These are phyloP conservation scores for Sugiyamaella castrensis DNA, from an alignment of 1,139 yeast genomes.

Conservation along the genomic window DNA sequence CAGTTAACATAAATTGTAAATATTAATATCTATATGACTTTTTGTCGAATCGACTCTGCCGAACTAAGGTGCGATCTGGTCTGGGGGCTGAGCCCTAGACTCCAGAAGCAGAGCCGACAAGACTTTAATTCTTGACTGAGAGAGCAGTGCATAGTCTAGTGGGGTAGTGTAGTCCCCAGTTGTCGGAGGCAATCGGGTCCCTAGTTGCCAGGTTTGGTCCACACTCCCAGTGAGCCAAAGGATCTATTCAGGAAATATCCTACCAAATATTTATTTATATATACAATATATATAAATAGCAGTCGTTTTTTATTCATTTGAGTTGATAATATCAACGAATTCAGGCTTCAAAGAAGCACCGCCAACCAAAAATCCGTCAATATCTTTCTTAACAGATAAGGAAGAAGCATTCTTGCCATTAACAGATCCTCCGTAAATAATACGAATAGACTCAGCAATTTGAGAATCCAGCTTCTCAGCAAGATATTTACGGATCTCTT, in stretches of 20 bases:
- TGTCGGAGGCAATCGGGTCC: too few relatives aligned
- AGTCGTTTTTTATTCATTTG: slow-evolving; percentile 58
- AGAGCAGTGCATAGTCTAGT: too few relatives aligned
- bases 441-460: slow-evolving; percentile 76
- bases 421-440: slow-evolving; percentile 98
- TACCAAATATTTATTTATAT: not conserved
- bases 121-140: too few relatives aligned
- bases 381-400: slow-evolving; percentile 88
- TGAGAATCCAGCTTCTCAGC: slow-evolving; percentile 70
- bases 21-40: too few relatives aligned
- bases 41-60: too few relatives aligned
- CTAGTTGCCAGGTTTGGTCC: too few relatives aligned
- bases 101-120: too few relatives aligned
- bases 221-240: too few relatives aligned
- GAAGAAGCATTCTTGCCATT: slow-evolving; percentile 90
- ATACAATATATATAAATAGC: not conserved
- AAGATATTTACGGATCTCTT: slow-evolving; percentile 80
- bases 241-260: not conserved
- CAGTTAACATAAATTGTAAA: too few relatives aligned
- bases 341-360: slow-evolving; percentile 99
- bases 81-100: too few relatives aligned
- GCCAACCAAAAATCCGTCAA: slow-evolving; percentile 98
- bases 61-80: too few relatives aligned
- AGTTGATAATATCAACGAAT: slow-evolving; percentile 90
- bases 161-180: too few relatives aligned